Base-by-base conservation (phyloP, 441 rosid genomes). In the Aquilaria agallochum region DNA sequence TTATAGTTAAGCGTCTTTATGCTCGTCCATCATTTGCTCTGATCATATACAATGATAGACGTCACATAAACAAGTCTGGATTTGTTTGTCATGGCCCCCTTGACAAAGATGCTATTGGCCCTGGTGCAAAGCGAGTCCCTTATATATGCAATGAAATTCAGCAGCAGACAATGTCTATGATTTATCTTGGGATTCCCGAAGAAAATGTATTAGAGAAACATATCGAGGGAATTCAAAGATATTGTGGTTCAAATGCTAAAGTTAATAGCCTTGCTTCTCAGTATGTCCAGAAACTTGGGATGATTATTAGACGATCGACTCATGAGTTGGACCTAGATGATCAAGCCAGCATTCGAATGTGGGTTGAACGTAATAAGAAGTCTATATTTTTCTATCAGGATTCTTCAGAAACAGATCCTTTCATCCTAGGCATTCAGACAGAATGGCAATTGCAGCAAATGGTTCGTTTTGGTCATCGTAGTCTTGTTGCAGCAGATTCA, bases 381-480 rank as follows among this genome's bases (percentile, higher is more conserved):
- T 83, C 87, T 5, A 87, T 94, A 60, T 94, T 94, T 78, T 81
- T 84, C 72, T 87, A 85, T 78, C 97, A 90, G 72, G 92, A 90
- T 64, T 54, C 86, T 52, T 85, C 95, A 6, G 98, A 87, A 61
- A 66, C 78, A 1, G 92, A 83, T 67, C 73, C 95, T 64, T 94
- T 90, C 63, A 76, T 90, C 73, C 78, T 94, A 40, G 98, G 98
- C 36, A 86, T 94, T 71, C 98, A 94, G 74, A 90, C 96, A 5
- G 97, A 94, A 72, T 94, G 97, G 97, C 98, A 90, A 77, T 71
- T 94, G 87, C 96, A 94, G 74, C 98, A 90, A 65, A 77, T 94
- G 79, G 77, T 87, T 27, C 93, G 98, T 2, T 94, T 90, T 67
- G 97, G 98, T 14, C 96, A 89, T 77, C 79, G 76, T 57, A 83